Evolutionary conservation across 140 eudicot species (phyloP), one percentile per base, ranked within the genome.

Genomic region (Flaveria floridana): DNA sequence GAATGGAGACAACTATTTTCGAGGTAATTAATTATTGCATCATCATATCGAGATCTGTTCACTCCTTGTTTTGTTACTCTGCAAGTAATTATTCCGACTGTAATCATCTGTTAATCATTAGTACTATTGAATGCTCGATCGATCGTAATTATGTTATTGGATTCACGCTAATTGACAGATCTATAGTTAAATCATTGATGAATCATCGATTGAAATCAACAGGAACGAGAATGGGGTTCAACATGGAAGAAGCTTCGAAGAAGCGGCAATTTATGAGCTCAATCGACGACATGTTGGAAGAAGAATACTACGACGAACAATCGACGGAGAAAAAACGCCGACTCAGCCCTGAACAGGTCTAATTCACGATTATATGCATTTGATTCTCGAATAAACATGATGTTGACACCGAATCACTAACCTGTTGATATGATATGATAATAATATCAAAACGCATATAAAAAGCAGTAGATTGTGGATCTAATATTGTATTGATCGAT

Each of bases 281-380:
- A 25, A 70, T 86, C 52, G 97, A 89, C 16, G 97, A 91, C 41
- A 72, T 87, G 80, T 82, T 81, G 30, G 97, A 91, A 71, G 97
- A 91, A 10, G 97, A 91, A 64, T 89, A 89, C 80, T 89, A 85
- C 87, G 97, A 91, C 70, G 97, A 91, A 77, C 97, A 86, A 85
- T 52, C 61, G 83, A 90, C 94, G 84, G 97, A 89, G 44, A 91
- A 91, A 88, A 91, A 91, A 77, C 87, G 97, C 20, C 97, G 97
- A 28, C 93, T 91, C 75, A 81, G 89, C 62, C 83, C 97, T 4
- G 97, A 91, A 73, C 97, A 91, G 96, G 97, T 30, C 28, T 19
- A 75, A 65, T 77, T 28, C 23, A 14, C 55, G 11, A 65, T 65
- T 19, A 15, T 20, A 76, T 5, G 74, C 55, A 48, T 68, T 75